Evolutionary conservation across 371 early-diverging fungal genomes (phyloP), one percentile per base, ranked within the genome.

Genomic region (Saksenaea vasiformis): DNA sequence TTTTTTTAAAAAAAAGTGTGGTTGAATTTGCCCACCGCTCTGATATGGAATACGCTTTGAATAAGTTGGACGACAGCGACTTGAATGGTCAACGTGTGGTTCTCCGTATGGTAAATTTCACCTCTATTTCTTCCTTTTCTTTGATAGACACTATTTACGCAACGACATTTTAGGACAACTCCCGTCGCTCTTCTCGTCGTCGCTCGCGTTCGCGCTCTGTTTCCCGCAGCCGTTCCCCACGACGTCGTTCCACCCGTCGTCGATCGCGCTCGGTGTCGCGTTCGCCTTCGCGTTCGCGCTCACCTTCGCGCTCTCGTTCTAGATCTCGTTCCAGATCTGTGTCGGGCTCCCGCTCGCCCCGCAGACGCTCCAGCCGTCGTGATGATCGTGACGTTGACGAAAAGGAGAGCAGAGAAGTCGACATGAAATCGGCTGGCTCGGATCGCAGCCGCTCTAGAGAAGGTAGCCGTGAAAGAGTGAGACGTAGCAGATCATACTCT

Each of bases 21-120:
- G 96, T 97, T 51, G 98, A 98, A 77, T 96, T 95, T 69, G 78
- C 84, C 37, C 83, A 84, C 69, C 81, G 85, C 59, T 88, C 84
- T 39, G 96, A 93, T 68, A 91, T 95, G 87, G 86, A 92, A 54
- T 85, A 89, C 70, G 98, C 98, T 36, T 75, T 96, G 41, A 85
- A 86, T 69, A 90, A 89, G 79, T 86, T 95, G 72, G 88, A 96
- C 61, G 93, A 91, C 69, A 86, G 87, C 68, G 96, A 95, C 37
- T 85, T 93, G 76, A 87, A 92, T 38, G 98, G 96, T 34, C 82
- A 87, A 64, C 79, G 85, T 38, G 83, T 98, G 15, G 70, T 68
- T 62, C 86, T 98, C 44, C 88, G 88, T 62, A 92, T 93, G 83
- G 94, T 91, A 83, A 73, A 71, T 2, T 38, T 55, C 55, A 34